phyloP scores from a whole-genome alignment of 257 asterid genomes.

The Osmanthus fragrans region DNA sequence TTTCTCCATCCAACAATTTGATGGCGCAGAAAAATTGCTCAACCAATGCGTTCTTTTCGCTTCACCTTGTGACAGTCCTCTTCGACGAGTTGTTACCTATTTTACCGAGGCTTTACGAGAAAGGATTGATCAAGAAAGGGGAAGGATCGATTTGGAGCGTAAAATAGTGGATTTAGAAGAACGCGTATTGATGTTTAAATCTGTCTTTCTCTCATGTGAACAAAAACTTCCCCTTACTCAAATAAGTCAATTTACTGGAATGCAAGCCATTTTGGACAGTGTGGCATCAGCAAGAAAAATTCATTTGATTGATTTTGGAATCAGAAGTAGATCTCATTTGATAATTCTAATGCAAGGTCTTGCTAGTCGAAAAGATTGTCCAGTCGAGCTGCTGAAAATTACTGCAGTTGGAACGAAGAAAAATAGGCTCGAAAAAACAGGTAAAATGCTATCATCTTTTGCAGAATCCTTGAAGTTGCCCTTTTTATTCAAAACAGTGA shows the following conservation, averaged over 20 bases:
- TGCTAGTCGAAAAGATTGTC: slow-evolving; percentile 16
- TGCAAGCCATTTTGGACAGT: slow-evolving; percentile 39
- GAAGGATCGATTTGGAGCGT: slow-evolving; percentile 15
- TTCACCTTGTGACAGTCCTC: slow-evolving; percentile 27
- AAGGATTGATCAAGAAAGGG: slow-evolving; percentile 28
- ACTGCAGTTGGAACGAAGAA: slow-evolving; percentile 37
- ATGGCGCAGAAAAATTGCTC: slow-evolving; percentile 33
- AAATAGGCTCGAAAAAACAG: slow-evolving; percentile 31
- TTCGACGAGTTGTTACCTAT: slow-evolving; percentile 27
- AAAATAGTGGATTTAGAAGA: slow-evolving; percentile 24
- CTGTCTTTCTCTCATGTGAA: slow-evolving; percentile 12
- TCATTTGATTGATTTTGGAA: slow-evolving; percentile 42
- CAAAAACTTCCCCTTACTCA: slow-evolving; percentile 35
- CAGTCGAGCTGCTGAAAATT: slow-evolving; percentile 42
- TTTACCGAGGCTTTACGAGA: slow-evolving; percentile 36
- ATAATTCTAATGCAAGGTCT: slow-evolving; percentile 43
- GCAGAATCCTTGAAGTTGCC: slow-evolving; percentile 11
- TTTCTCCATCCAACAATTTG: slow-evolving; percentile 27
- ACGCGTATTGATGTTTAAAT: slow-evolving; percentile 1
- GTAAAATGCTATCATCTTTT: slow-evolving; percentile 31
- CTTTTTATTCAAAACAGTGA: not conserved
- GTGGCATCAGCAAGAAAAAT: not conserved
- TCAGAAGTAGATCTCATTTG: slow-evolving; percentile 40
- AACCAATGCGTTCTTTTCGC: slow-evolving; percentile 16
- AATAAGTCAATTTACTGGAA: slow-evolving; percentile 35